phyloP scores from a whole-genome alignment of 2,329 filamentous ascomycete species.

The Macroventuria anomochaeta region DNA sequence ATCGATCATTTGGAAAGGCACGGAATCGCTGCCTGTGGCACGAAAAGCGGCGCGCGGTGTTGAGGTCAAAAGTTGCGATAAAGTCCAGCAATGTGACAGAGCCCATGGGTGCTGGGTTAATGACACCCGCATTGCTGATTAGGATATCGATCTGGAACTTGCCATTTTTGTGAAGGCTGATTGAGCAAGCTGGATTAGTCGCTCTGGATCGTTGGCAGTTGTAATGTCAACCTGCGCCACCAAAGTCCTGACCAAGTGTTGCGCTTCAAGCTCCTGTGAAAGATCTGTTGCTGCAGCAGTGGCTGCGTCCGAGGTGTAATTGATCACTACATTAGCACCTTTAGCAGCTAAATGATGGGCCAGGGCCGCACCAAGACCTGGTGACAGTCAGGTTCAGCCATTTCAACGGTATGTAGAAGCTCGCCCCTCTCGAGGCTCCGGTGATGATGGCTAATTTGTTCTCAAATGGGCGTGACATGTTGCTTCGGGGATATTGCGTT shows the following conservation, averaged over 20 bases:
- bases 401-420: no score
- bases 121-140: slow-evolving; percentile 79
- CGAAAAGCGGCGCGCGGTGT: slow-evolving; percentile 60
- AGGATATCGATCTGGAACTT: slow-evolving; percentile 76
- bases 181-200: slow-evolving; percentile 63
- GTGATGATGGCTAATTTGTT: slow-evolving; percentile 79
- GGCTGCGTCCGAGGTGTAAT: slow-evolving; percentile 70
- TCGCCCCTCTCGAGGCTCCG: slow-evolving; percentile 73
- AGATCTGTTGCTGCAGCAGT: slow-evolving; percentile 57
- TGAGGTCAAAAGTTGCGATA: slow-evolving; percentile 67
- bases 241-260: slow-evolving; percentile 64
- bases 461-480: slow-evolving; percentile 50
- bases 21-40: slow-evolving; percentile 72
- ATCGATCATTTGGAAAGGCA: slow-evolving; percentile 70
- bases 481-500: not conserved
- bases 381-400: not conserved
- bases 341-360: slow-evolving; percentile 74
- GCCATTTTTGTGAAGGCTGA: slow-evolving; percentile 59
- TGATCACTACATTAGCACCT: slow-evolving; percentile 70
- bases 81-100: slow-evolving; percentile 59
- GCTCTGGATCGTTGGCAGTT: slow-evolving; percentile 61
- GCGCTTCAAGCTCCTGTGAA: slow-evolving; percentile 58
- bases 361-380: slow-evolving; percentile 73
- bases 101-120: slow-evolving; percentile 63
- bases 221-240: slow-evolving; percentile 72